These are phyloP conservation scores for Dioscorea zingiberensis DNA, from an alignment of 106 monocot genomes.

Conservation along the genomic window DNA sequence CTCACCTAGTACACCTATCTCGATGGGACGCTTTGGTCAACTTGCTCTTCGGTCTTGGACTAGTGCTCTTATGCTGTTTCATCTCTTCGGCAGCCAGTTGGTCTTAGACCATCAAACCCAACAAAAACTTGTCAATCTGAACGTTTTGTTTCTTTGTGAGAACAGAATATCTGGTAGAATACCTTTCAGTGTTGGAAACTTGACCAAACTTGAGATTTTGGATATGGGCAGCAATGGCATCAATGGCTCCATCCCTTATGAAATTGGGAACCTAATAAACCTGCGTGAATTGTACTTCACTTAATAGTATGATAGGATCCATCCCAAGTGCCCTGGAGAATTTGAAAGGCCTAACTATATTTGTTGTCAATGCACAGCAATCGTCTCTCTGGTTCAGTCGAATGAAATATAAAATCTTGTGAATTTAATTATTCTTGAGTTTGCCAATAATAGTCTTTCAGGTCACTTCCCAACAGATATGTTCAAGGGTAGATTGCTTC, in stretches of 20 bases:
- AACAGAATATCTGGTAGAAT: too few relatives aligned
- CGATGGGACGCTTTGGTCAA: too few relatives aligned
- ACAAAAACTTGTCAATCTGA: too few relatives aligned
- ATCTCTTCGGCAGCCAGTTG: too few relatives aligned
- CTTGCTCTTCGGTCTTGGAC: too few relatives aligned
- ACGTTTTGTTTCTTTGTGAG: too few relatives aligned
- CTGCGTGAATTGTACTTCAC: background rate
- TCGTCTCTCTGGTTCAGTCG: slow-evolving; percentile 1
- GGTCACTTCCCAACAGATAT: slow-evolving; percentile 4
- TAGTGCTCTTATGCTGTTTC: too few relatives aligned
- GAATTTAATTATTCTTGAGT: background rate
- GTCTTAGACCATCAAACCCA: too few relatives aligned
- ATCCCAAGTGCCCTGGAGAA: background rate
- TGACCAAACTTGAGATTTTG: too few relatives aligned
- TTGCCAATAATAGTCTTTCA: background rate
- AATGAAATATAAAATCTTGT: background rate
- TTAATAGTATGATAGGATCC: background rate
- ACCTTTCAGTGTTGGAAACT: too few relatives aligned
- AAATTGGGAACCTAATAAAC: slow-evolving; percentile 2
- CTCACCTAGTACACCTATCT: too few relatives aligned
- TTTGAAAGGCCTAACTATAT: background rate
- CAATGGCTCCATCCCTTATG: slow-evolving; percentile 5
- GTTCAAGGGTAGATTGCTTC: background rate
- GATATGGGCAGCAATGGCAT: background rate
- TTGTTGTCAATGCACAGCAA: background rate